Evolutionary conservation across 1,284 basidiomycete species (phyloP).

Genomic region (Inonotus obliquus): DNA sequence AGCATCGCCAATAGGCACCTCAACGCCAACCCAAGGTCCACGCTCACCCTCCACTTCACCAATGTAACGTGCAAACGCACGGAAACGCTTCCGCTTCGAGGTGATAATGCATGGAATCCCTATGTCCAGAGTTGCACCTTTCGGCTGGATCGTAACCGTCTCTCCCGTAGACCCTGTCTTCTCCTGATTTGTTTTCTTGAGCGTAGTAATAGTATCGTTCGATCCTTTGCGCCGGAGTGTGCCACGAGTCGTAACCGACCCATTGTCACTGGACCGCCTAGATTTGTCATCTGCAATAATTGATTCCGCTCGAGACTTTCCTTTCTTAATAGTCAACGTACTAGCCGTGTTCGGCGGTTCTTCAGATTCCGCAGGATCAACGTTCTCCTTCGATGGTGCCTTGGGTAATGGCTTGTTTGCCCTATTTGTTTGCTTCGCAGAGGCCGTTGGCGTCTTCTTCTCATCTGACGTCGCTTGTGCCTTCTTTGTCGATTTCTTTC

Average conservation of each 20-base stretch:
- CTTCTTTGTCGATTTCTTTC: constrained; percentile 4
- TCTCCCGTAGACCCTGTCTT: not conserved
- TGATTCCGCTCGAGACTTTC: constrained; percentile 7
- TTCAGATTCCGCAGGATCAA: constrained; percentile 5
- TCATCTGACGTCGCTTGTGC: not conserved
- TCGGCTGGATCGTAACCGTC: constrained; percentile 28
- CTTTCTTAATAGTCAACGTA: constrained; percentile 13
- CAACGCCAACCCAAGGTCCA: constrained; percentile 90
- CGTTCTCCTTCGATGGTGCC: constrained; percentile 15
- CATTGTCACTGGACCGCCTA: constrained; percentile 30
- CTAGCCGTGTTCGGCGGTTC: constrained; percentile 10
- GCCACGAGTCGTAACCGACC: constrained; percentile 33
- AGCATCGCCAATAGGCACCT: constrained; percentile 66
- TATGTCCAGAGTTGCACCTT: constrained; percentile 74
- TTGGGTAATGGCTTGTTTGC: constrained; percentile 10
- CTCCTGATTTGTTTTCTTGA: constrained; percentile 3
- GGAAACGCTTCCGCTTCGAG: constrained; percentile 77
- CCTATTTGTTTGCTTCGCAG: not conserved
- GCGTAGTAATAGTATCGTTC: constrained; percentile 40
- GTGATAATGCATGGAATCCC: constrained; percentile 92
- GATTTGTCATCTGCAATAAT: constrained; percentile 3
- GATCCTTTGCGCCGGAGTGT: constrained; percentile 39
- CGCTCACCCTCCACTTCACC: constrained; percentile 75
- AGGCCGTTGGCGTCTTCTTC: not conserved
- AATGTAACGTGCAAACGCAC: constrained; percentile 84